Evolutionary conservation across 169 alveolate species (phyloP), one percentile per base, ranked within the genome.

Genomic region (Plasmodium malariae): DNA sequence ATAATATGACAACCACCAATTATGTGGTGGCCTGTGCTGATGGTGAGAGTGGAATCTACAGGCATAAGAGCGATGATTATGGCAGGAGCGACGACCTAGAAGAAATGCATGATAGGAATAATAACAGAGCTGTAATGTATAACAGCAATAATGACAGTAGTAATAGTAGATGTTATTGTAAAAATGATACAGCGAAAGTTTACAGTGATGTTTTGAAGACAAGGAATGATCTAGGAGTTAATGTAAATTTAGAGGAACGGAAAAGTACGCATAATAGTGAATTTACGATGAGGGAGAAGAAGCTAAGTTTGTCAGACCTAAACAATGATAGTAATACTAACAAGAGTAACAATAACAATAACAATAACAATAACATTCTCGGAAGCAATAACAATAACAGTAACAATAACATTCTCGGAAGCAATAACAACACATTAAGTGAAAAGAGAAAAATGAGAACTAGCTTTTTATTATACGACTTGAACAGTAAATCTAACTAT

Each of bases 401-500:
- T 12, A 40, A 28, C 30, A 71, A 34, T 34, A 45, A 37, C 11
- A 26, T 40, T 5, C 12, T 28, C 3, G 24, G 26, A 43, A 69
- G 43, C 19, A 45, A 30, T 32, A 36, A 17, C n/a, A 40, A 72
- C 26, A 51, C 19, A 0, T 36, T 57, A 2, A 60, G 51, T n/a
- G 40, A 30, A 43, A 51, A 34, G 4, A 68, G 12, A 9, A 60
- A 83, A 68, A 30, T 54, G 48, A 21, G 51, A 36, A 37, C 49
- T 60, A 49, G 36, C 40, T 67, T 83, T 68, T 59, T 69, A 34
- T 3, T 83, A 30, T 83, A 83, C 19, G 91, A 83, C 24, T 34
- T 83, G 43, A 40, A 51, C 6, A 83, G 68, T 55, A 67, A 68
- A 83, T 67, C 63, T 0, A 83, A 83, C 6, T 83, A 83, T 28